These are phyloP conservation scores for Fusarium lyarnte DNA, from an alignment of 2,329 filamentous ascomycete genomes.

Conservation along the genomic window DNA sequence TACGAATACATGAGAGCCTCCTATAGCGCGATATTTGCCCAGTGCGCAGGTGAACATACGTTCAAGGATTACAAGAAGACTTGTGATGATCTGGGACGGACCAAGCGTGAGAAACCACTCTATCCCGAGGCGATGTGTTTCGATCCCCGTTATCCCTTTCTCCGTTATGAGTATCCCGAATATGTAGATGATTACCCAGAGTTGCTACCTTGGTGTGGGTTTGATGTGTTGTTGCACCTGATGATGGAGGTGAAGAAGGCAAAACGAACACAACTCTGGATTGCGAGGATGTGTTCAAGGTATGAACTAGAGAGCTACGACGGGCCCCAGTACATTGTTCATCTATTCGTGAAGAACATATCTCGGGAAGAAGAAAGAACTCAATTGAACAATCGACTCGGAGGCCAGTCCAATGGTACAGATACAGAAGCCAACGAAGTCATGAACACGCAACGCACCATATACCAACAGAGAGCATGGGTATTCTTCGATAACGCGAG, in stretches of 20 bases:
- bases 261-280: not conserved
- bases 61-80: not conserved
- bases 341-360: not conserved
- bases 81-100: not conserved
- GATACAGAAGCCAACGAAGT: not conserved
- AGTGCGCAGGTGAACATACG: not conserved
- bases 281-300: not conserved
- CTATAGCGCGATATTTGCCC: not conserved
- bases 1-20: not conserved
- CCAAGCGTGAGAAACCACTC: not conserved
- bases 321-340: not conserved
- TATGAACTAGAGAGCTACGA: not conserved
- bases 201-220: not conserved
- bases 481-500: conserved; percentile 12
- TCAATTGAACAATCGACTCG: not conserved
- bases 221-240: not conserved
- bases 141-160: not conserved
- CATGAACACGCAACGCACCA: not conserved
- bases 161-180: fast-evolving
- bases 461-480: conserved; percentile 25
- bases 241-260: not conserved
- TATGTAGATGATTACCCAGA: fast-evolving
- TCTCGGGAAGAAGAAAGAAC: not conserved
- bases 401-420: fast-evolving
- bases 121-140: not conserved